Conservation (phyloP, 352 stramenopile genomes). For the Phytophthora uliginosa region DNA sequence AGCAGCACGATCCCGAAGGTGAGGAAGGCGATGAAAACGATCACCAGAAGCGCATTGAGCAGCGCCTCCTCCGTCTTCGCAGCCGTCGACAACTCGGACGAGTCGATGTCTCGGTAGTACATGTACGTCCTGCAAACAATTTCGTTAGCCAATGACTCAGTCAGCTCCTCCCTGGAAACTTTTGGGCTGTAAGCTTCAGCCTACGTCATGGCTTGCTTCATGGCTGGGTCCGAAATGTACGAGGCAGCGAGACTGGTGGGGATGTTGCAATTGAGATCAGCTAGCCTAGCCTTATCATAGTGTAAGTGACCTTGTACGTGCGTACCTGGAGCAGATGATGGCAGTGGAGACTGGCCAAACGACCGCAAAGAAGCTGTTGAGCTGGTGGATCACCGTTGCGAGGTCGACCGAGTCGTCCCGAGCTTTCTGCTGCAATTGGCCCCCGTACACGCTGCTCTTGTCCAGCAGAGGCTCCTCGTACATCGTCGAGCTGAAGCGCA, state of each 20-base stretch:
- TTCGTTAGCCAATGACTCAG: background rate
- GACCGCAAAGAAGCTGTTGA: slow-evolving; percentile 84
- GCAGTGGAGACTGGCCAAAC: slow-evolving; percentile 78
- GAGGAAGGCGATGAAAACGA: slow-evolving; percentile 79
- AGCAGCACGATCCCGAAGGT: slow-evolving; percentile 87
- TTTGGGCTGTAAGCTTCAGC: background rate
- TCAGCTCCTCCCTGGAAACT: background rate
- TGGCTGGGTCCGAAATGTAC: slow-evolving; percentile 54
- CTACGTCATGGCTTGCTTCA: slow-evolving; percentile 71
- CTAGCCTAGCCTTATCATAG: background rate
- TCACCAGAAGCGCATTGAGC: slow-evolving; percentile 84
- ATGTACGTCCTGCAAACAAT: slow-evolving; percentile 67
- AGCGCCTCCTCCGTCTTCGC: slow-evolving; percentile 70
- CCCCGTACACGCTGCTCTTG: slow-evolving; percentile 21
- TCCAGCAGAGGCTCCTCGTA: slow-evolving; percentile 70
- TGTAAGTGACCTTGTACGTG: background rate
- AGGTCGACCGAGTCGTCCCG: slow-evolving; percentile 36
- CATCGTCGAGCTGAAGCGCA: slow-evolving; percentile 34
- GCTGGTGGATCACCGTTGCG: slow-evolving; percentile 55
- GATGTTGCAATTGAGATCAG: background rate
- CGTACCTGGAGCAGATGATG: slow-evolving; percentile 76
- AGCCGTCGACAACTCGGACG: slow-evolving; percentile 42
- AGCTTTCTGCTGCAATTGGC: slow-evolving; percentile 28
- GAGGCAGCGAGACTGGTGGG: slow-evolving; percentile 56
- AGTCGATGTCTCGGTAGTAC: slow-evolving; percentile 84